These are phyloP conservation scores for Porcisia hertigi DNA, from an alignment of 208 protist species.

Conservation along the genomic window DNA sequence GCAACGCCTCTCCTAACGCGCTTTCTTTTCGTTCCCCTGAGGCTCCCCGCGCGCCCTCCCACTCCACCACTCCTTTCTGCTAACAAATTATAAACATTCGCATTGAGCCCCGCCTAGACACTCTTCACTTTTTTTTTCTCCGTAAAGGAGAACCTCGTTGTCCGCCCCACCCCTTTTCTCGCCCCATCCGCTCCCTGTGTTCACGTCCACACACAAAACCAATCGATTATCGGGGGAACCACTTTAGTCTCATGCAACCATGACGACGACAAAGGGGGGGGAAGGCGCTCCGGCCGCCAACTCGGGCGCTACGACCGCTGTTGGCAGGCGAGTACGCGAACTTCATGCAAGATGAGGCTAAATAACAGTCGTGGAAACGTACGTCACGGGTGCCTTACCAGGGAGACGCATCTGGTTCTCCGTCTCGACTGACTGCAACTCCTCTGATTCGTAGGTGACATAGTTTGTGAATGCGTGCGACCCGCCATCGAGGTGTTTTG, in stretches of 20 bases:
- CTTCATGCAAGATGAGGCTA: neutral
- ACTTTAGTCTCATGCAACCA: neutral
- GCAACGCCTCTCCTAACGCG: neutral
- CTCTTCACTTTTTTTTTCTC: neutral
- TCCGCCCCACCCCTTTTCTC: too few relatives aligned
- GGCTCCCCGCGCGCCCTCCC: too few relatives aligned
- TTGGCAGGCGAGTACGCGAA: neutral
- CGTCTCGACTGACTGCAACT: slow-evolving; percentile 23
- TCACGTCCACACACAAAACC: neutral
- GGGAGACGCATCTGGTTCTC: slow-evolving; percentile 45
- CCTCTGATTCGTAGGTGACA: slow-evolving; percentile 26
- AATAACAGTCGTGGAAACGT: slow-evolving; percentile 17
- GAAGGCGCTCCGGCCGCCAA: neutral
- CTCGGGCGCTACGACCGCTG: neutral
- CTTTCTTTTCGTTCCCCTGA: too few relatives aligned
- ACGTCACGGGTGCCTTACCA: slow-evolving; percentile 11
- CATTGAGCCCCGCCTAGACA: neutral
- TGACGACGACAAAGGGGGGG: neutral
- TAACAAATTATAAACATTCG: neutral
- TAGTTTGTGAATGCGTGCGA: slow-evolving; percentile 55
- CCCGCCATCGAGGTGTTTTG: slow-evolving; percentile 36
- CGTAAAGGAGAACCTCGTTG: too few relatives aligned
- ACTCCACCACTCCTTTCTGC: too few relatives aligned
- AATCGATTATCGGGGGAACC: neutral
- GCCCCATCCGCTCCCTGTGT: neutral